Base-by-base conservation (phyloP, 2,329 filamentous ascomycete genomes). In the Colletotrichum plurivorum region DNA sequence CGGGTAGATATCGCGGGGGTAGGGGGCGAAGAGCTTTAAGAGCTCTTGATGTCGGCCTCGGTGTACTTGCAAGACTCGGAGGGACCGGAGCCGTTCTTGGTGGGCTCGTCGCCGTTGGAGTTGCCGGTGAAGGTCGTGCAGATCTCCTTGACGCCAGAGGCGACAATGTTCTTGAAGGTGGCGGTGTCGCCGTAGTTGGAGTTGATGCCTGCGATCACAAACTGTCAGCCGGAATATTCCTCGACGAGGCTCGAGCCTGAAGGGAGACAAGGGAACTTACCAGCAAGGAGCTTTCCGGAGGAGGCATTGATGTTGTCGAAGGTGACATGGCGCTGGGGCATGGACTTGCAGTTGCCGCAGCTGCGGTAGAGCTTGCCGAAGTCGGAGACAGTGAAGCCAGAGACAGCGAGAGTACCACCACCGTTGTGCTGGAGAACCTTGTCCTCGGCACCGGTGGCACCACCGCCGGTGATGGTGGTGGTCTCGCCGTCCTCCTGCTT, bases 401-500 rank as follows among this genome's bases (percentile, higher is more conserved):
- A 62, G 61, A 71, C 63, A 20, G 61, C 59, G 46, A 71, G 56
- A 36, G 69, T 71, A 13, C 69, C 69, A 25, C 22, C 61, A n/a
- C 69, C 69, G 69, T 71, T 71, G 69, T 71, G 69, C 61, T 71
- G 69, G 43, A 71, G 57, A 18, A 71, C 61, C 62, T 71, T 71
- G 61, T 71, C 69, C 0, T 27, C 25, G 15, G 69, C 69, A 6
- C 66, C 61, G 15, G 56, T 53, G 48, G 69, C 69, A 10, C 69
- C 69, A 16, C 69, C 69, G 18, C 55, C 57, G 55, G 55, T 56
- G 49, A 69, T 69, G 20, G 51, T 69, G 43, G 66, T 69, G 54
- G 66, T 69, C 62, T 69, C 62, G 55, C 66, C 55, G 55, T 62
- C 62, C 0, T 66, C 66, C 62, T 69, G 66, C 61, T 82, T 78